Conservation (phyloP, 2,329 filamentous ascomycete genomes). For the Tolypocladium album region DNA sequence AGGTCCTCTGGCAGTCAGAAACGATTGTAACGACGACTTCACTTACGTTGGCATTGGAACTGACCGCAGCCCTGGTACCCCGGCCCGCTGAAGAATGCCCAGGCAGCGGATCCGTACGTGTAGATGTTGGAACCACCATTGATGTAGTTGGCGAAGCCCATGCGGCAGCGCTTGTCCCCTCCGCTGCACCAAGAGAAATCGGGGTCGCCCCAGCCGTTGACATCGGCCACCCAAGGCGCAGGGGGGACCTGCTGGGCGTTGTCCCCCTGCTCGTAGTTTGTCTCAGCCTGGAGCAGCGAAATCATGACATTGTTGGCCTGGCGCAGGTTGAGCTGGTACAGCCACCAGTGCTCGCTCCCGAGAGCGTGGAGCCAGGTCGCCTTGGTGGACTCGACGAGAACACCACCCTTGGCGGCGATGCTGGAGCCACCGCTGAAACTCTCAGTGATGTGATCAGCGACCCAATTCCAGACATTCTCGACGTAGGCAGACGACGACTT, state of each 20-base stretch:
- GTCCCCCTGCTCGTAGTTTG: constrained; percentile 27
- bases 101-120: constrained; percentile 30
- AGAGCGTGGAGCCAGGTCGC: constrained; percentile 37
- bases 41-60: constrained; percentile 22
- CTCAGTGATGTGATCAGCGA: constrained; percentile 34
- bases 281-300: constrained; percentile 42
- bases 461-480: constrained; percentile 26
- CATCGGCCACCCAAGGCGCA: constrained; percentile 26
- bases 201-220: constrained; percentile 27
- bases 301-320: constrained; percentile 38
- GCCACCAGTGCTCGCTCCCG: constrained; percentile 44
- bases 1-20: background rate
- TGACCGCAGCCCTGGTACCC: constrained; percentile 21
- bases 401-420: constrained; percentile 38
- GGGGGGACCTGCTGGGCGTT: constrained; percentile 23
- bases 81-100: constrained; percentile 31
- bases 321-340: constrained; percentile 47
- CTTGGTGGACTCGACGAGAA: constrained; percentile 32
- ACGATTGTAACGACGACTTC: background rate
- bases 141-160: constrained; percentile 31
- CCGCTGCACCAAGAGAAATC: constrained; percentile 28
- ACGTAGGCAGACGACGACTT: constrained; percentile 11
- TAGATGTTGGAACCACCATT: constrained; percentile 29
- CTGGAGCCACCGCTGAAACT: constrained; percentile 34
- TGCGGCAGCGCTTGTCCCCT: constrained; percentile 26